Conservation (phyloP, 768 basidiomycete genomes). For the Leccinum incarnatum region DNA sequence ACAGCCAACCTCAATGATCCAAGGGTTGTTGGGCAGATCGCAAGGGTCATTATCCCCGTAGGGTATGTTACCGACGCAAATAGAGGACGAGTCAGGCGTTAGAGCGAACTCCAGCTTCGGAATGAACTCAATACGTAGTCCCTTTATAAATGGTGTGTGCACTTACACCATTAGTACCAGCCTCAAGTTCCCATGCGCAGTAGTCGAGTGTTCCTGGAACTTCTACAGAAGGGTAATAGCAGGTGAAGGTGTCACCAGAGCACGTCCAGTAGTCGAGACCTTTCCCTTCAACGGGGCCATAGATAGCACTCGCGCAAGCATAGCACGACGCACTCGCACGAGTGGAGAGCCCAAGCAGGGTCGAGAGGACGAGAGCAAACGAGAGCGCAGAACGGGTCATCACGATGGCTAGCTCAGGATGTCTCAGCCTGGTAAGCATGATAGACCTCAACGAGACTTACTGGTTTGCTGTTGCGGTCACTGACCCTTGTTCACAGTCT, state of each 20-base stretch:
- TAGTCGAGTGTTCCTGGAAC: slow-evolving; percentile 8
- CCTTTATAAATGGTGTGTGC: neutral
- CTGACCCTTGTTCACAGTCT: neutral
- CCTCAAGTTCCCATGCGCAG: neutral
- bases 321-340: neutral
- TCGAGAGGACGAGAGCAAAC: neutral
- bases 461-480: neutral
- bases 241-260: slow-evolving; percentile 5
- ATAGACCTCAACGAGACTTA: neutral
- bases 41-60: slow-evolving; percentile 5
- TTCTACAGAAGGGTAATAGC: slow-evolving; percentile 6
- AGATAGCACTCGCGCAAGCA: slow-evolving; percentile 3
- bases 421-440: neutral
- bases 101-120: neutral
- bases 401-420: neutral
- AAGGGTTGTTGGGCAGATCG: slow-evolving; percentile 4
- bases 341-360: slow-evolving; percentile 1
- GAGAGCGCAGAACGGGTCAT: neutral
- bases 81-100: slow-evolving; percentile 2
- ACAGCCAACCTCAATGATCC: neutral
- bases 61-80: neutral
- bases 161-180: neutral
- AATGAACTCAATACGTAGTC: neutral
- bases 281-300: neutral
- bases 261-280: slow-evolving; percentile 12